Evolutionary conservation across 2,329 filamentous ascomycete genomes (phyloP).

Genomic region (Podosphaera xanthii): DNA sequence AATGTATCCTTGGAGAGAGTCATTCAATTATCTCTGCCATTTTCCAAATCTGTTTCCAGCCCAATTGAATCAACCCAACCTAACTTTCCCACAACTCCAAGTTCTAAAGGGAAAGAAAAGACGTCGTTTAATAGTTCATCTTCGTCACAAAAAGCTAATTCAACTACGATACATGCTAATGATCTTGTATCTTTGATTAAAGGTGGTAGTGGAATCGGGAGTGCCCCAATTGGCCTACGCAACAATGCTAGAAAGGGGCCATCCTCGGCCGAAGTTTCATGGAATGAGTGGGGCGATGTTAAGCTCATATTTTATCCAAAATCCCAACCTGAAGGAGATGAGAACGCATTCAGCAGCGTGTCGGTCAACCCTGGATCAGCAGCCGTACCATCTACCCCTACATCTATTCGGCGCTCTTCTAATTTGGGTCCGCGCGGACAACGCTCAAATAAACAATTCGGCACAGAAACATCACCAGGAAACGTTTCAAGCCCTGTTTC

Average conservation of each 20-base stretch:
- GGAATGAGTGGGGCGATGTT: conserved; percentile 63
- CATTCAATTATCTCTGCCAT: conserved; percentile 61
- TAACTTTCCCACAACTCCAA: conserved; percentile 30
- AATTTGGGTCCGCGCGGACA: conserved; percentile 15
- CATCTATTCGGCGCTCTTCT: conserved; percentile 16
- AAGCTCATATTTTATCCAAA: conserved; percentile 53
- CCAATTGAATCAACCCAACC: conserved; percentile 24
- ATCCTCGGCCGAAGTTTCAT: conserved; percentile 21
- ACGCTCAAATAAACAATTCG: conserved; percentile 11
- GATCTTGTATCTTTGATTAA: conserved; percentile 59
- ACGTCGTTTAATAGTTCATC: conserved; percentile 18
- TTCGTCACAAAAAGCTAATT: conserved; percentile 20
- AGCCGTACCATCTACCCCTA: conserved; percentile 14
- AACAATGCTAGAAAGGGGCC: conserved; percentile 12
- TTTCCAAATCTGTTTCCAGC: conserved; percentile 43
- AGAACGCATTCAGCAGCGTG: conserved; percentile 7
- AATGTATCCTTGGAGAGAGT: conserved; percentile 59
- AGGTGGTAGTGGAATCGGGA: conserved; percentile 20
- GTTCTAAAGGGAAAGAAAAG: conserved; percentile 58
- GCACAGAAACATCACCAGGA: conserved; percentile 18
- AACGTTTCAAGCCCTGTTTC: conserved; percentile 6
- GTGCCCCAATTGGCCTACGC: conserved; percentile 13
- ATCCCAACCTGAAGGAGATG: conserved; percentile 14
- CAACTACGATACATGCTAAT: conserved; percentile 49
- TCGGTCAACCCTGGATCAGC: conserved; percentile 15